phyloP scores from a whole-genome alignment of 2,329 filamentous ascomycete species.

The Botrytis paeoniae region DNA sequence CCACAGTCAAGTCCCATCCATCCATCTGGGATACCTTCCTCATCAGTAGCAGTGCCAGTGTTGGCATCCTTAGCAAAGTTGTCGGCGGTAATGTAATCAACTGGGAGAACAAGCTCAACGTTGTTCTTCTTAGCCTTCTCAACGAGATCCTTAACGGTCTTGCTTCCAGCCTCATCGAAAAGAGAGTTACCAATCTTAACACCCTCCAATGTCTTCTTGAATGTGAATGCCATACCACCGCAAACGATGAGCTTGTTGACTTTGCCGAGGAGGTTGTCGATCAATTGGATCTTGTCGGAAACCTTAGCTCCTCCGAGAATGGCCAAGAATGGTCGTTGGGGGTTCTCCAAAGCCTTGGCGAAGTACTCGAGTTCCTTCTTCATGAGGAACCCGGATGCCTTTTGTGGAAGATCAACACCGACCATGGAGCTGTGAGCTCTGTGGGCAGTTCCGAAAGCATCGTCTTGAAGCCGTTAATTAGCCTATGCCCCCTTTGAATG shows the following conservation, averaged over 20 bases:
- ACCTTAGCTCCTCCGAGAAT: constrained; percentile 98
- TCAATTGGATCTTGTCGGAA: constrained; percentile 98
- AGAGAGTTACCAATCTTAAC: constrained; percentile 87
- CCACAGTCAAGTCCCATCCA: constrained; percentile 98
- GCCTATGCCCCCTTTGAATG: neutral
- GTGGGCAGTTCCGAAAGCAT: constrained; percentile 97
- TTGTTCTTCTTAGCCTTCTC: constrained; percentile 96
- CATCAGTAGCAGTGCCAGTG: constrained; percentile 77
- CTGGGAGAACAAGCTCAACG: constrained; percentile 90
- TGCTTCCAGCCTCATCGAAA: constrained; percentile 90
- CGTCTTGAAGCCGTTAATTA: constrained; percentile 55
- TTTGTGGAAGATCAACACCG: constrained; percentile 90
- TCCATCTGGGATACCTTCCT: constrained; percentile 87
- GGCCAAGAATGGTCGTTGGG: constrained; percentile 93
- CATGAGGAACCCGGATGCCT: constrained; percentile 96
- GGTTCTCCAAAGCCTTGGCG: constrained; percentile 89
- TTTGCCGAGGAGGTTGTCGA: constrained; percentile 98
- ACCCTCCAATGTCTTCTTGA: constrained; percentile 96
- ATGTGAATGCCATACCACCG: constrained; percentile 98
- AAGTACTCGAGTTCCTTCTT: constrained; percentile 99
- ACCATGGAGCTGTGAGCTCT: constrained; percentile 99
- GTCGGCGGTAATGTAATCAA: constrained; percentile 94
- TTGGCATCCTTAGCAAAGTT: constrained; percentile 87
- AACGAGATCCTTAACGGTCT: constrained; percentile 83
- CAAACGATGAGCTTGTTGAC: constrained; percentile 96